Base-by-base conservation (phyloP, 176 grass and related monocot species). In the Triticum turgidum region DNA sequence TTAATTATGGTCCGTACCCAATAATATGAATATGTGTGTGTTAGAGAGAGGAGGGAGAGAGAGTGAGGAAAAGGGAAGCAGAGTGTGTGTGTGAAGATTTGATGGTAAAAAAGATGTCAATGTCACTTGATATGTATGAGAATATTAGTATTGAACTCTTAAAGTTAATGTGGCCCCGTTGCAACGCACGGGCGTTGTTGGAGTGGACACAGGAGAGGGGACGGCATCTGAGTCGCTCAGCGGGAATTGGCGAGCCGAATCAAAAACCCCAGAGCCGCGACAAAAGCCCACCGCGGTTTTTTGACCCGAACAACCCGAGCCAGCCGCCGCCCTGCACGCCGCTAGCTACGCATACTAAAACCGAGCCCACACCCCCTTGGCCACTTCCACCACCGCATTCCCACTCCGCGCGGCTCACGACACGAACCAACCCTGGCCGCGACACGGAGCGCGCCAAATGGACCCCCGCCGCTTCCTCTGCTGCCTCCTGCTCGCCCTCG, bases 211-310 rank as follows among this genome's bases (percentile, higher is more conserved):
- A 58, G 32, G 62, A 6, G 9, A 20, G 15, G 38, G 29, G 78
- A 71, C 6, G 49, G 82, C 89, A 88, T 88, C 89, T 85, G 62
- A 78, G 12, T 4, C 76, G 62, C 77, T 9, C 37, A 39, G 61
- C 66, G 0, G 34, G 47, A 34, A 22, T 81, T 38, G 17, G 21
- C 30, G 81, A 11, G 61, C 76, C 35, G 85, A 70, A 91, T 91
- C 85, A 76, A 84, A 69, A 29, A 38, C n/a, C 6, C 61, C 27
- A 18, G 76, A 62, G 89, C 45, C 80, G 5, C 61, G 69, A 88
- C 89, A 91, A 84, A 80, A 14, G 5, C 3, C 37, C 20, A 22
- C 25, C 29, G 41, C 51, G 14, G 20, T 69, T 59, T 54, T 18
- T 54, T 80, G 89, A 84, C 85, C 29, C 34, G 45, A 67, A 65